phyloP scores from a whole-genome alignment of 352 stramenopile genomes.

The Pythium aristosporum region DNA sequence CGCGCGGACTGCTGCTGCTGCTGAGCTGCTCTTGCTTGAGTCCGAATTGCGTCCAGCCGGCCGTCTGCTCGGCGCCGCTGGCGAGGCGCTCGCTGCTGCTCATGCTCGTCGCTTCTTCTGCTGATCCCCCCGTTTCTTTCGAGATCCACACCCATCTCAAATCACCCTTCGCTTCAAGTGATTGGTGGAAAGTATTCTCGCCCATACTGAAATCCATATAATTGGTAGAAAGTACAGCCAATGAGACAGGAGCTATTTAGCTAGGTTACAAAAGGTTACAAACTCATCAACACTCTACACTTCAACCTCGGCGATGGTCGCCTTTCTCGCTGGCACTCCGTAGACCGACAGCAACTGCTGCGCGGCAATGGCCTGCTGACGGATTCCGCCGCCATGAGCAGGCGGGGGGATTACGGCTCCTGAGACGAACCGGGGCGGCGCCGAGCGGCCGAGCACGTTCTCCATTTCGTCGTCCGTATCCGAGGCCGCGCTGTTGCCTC shows the following conservation, averaged over 20 bases:
- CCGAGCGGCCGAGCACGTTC: slow-evolving; percentile 15
- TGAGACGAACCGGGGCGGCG: slow-evolving; percentile 14
- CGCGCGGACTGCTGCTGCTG: neutral
- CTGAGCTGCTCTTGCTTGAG: slow-evolving; percentile 32
- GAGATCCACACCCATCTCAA: neutral
- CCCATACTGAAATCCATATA: slow-evolving; percentile 15
- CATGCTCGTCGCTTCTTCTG: neutral
- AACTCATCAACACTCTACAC: slow-evolving; percentile 15
- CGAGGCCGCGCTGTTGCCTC: neutral
- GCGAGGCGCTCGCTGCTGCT: slow-evolving; percentile 25
- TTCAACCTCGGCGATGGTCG: slow-evolving; percentile 24
- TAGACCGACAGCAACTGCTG: slow-evolving; percentile 65
- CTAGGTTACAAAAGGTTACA: slow-evolving; percentile 5
- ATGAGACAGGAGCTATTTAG: slow-evolving; percentile 7
- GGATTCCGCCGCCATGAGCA: slow-evolving; percentile 47
- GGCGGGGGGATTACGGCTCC: neutral
- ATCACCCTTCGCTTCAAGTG: neutral
- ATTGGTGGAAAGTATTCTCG: slow-evolving; percentile 4
- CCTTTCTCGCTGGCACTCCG: slow-evolving; percentile 23
- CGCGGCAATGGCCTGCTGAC: slow-evolving; percentile 60
- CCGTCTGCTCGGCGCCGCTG: slow-evolving; percentile 29
- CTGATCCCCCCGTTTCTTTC: neutral
- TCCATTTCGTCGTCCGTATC: slow-evolving; percentile 9
- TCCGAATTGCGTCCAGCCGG: slow-evolving; percentile 31
- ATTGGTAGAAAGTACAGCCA: slow-evolving; percentile 25